Percentiles rank a stretch among this genome's conserved stretches.
These are phyloP conservation scores for Tremella yokohamensis DNA, from an alignment of 768 basidiomycete genomes.

Conservation along the genomic window DNA sequence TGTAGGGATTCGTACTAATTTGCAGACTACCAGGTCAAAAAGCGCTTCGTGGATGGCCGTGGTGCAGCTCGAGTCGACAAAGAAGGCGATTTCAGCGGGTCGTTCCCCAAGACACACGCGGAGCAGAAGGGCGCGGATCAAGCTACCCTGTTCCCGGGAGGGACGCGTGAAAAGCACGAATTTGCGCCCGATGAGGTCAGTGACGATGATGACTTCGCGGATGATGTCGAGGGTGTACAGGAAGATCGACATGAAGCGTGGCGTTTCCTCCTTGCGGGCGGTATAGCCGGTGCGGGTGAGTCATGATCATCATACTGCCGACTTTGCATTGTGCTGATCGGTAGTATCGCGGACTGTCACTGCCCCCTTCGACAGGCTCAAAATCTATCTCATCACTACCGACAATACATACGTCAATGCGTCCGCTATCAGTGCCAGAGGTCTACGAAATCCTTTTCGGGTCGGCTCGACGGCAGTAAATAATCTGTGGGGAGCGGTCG, in stretches of 20 bases:
- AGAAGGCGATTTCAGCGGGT: constrained; percentile 65
- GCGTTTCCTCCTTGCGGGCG: constrained; percentile 88
- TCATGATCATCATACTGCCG: constrained; percentile 17
- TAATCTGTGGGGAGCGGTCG: constrained; percentile 67
- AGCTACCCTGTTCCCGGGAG: neutral
- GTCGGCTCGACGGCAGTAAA: constrained; percentile 43
- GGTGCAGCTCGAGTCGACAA: constrained; percentile 77
- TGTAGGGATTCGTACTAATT: neutral
- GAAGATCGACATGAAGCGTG: constrained; percentile 58
- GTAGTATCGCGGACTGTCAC: constrained; percentile 92
- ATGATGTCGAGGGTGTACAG: constrained; percentile 50
- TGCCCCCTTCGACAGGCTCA: constrained; percentile 94
- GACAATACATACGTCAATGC: constrained; percentile 12
- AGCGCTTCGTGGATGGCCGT: constrained; percentile 59
- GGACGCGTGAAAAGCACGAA: constrained; percentile 6
- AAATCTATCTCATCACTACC: constrained; percentile 86
- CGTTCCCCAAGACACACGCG: constrained; percentile 41
- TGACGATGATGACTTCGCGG: constrained; percentile 26
- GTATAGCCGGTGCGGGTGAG: constrained; percentile 87
- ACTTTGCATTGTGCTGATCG: neutral
- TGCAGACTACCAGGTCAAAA: constrained; percentile 51
- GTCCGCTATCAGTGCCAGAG: neutral
- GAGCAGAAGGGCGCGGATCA: neutral
- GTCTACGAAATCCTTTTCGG: constrained; percentile 46
- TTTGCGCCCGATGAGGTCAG: constrained; percentile 27